Evolutionary conservation across 2,329 filamentous ascomycete species (phyloP).

Genomic region (Furcasterigmium furcatum): DNA sequence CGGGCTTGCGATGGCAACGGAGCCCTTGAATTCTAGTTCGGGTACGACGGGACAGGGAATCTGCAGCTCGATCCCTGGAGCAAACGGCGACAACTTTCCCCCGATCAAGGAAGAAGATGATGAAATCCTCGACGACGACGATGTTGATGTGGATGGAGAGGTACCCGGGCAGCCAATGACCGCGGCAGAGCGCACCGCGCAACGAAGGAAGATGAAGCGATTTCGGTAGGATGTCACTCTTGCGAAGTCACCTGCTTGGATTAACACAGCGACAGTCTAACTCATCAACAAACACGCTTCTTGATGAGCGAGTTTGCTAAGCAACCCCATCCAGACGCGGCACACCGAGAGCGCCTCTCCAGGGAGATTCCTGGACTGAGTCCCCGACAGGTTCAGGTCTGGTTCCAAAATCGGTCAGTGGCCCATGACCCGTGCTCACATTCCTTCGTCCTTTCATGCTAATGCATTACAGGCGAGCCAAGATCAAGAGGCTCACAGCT

Average conservation of each 20-base stretch:
- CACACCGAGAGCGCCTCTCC: constrained; percentile 82
- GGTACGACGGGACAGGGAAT: too few relatives aligned
- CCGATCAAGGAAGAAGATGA: constrained; percentile 45
- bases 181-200: constrained; percentile 54
- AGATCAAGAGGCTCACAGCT: constrained; percentile 68
- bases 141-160: constrained; percentile 48
- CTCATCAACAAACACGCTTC: constrained; percentile 95
- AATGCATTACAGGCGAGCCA: constrained; percentile 52
- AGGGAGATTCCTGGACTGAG: constrained; percentile 89
- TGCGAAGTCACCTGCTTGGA: background rate
- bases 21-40: too few relatives aligned
- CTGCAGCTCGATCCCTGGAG: too few relatives aligned
- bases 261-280: constrained; percentile 58
- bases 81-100: too few relatives aligned
- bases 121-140: constrained; percentile 54
- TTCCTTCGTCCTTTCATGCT: constrained; percentile 10
- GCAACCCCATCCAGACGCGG: constrained; percentile 89
- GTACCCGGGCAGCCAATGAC: constrained; percentile 42
- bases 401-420: constrained; percentile 93
- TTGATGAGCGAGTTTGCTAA: constrained; percentile 96
- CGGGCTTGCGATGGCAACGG: too few relatives aligned
- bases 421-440: constrained; percentile 3
- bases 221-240: constrained; percentile 58
- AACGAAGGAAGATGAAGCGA: constrained; percentile 69
- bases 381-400: constrained; percentile 91